phyloP scores from a whole-genome alignment of 345 rosid species.

The Dipteronia sinensis region DNA sequence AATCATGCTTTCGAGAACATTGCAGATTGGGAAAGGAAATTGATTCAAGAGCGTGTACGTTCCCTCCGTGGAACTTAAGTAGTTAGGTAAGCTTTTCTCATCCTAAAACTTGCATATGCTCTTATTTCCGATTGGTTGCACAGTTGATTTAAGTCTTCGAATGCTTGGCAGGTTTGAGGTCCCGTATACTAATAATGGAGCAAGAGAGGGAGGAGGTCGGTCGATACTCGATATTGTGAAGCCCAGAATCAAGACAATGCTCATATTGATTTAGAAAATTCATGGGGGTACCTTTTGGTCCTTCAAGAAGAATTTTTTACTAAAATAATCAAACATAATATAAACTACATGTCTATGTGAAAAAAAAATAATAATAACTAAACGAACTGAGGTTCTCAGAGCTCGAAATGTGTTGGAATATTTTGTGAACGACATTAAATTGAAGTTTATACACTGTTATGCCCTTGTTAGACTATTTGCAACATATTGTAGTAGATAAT shows the following conservation, averaged over 20 bases:
- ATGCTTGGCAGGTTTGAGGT: too few relatives aligned
- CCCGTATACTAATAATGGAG: too few relatives aligned
- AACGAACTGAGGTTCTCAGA: too few relatives aligned
- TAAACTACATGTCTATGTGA: background rate
- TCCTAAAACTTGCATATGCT: background rate
- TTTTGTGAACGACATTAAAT: background rate
- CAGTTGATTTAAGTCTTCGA: too few relatives aligned
- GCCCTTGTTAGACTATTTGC: too few relatives aligned
- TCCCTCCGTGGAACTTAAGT: constrained; percentile 62
- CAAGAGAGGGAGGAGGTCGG: too few relatives aligned
- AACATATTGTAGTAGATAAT: background rate
- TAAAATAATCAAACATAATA: background rate
- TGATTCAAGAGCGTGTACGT: constrained; percentile 67
- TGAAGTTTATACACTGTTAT: too few relatives aligned
- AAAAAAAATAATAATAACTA: too few relatives aligned
- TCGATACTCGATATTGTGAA: too few relatives aligned
- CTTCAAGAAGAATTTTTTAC: background rate
- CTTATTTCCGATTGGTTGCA: background rate
- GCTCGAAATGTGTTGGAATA: background rate
- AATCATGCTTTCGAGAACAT: constrained; percentile 70
- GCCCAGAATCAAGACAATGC: too few relatives aligned
- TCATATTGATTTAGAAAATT: too few relatives aligned
- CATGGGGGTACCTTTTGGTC: background rate
- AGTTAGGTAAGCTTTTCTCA: constrained; percentile 15
- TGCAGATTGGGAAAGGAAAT: constrained; percentile 90